Conservation (phyloP, 345 rosid genomes). For the Salix suchowensis region DNA sequence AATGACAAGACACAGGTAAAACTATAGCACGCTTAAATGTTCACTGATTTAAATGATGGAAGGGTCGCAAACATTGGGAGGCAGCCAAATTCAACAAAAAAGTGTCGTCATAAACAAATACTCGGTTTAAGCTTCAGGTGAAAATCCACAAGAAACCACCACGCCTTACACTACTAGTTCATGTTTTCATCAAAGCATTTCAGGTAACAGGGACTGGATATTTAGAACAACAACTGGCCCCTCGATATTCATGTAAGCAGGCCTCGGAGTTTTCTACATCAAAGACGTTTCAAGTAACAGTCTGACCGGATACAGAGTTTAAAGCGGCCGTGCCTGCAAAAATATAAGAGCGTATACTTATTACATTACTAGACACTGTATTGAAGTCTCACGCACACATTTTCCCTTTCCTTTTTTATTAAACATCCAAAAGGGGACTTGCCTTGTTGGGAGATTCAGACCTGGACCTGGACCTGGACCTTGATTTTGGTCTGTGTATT, state of each 20-base stretch:
- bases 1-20: not conserved
- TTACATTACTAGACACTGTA: not conserved
- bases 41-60: not conserved
- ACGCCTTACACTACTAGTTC: not conserved
- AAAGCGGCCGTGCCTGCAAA: not conserved
- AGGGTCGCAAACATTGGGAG: not conserved
- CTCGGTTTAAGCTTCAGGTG: not conserved
- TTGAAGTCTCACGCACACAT: not conserved
- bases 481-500: not conserved
- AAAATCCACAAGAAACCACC: not conserved
- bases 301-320: not conserved
- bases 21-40: not conserved
- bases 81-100: not conserved
- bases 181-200: not conserved
- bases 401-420: not conserved
- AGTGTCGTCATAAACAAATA: not conserved
- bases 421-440: not conserved
- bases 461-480: not conserved
- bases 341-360: not conserved
- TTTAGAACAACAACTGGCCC: not conserved
- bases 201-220: not conserved
- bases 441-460: conserved; percentile 2
- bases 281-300: not conserved
- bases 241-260: not conserved
- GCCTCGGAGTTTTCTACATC: not conserved